phyloP scores from a whole-genome alignment of 148 eudicot species.

The Camellia japonica region DNA sequence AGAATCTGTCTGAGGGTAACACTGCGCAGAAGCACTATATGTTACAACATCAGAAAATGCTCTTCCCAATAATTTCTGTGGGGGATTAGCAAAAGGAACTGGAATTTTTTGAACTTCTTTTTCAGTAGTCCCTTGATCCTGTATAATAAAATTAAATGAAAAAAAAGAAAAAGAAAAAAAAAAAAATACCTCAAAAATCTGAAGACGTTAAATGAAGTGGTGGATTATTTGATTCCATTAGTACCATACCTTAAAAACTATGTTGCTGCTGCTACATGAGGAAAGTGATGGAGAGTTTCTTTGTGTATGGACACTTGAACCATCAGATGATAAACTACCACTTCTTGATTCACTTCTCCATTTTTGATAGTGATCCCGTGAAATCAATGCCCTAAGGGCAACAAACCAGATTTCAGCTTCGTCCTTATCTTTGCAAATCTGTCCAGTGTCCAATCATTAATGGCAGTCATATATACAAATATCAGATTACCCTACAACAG shows the following conservation, averaged over 20 bases:
- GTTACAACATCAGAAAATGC: constrained; percentile 55
- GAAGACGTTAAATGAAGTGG: neutral
- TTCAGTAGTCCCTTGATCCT: constrained; percentile 20
- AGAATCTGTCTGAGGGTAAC: constrained; percentile 37
- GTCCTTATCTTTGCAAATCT: constrained; percentile 83
- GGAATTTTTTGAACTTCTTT: neutral
- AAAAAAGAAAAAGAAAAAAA: constrained; percentile 7
- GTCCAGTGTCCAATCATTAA: constrained; percentile 15
- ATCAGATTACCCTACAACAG: constrained; percentile 2
- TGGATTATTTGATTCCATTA: neutral
- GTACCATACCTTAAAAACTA: constrained; percentile 43
- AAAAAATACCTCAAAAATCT: neutral
- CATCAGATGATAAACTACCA: constrained; percentile 45
- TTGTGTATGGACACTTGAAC: constrained; percentile 48
- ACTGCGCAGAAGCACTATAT: constrained; percentile 32
- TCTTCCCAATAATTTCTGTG: constrained; percentile 51
- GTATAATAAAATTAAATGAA: constrained; percentile 11
- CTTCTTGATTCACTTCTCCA: constrained; percentile 46
- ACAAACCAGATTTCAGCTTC: constrained; percentile 84
- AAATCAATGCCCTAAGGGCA: constrained; percentile 58
- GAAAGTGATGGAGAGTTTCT: constrained; percentile 42
- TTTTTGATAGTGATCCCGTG: constrained; percentile 42
- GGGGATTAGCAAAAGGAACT: constrained; percentile 36
- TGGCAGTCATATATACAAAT: neutral
- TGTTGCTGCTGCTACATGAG: constrained; percentile 44